These are phyloP conservation scores for Anisogramma anomala DNA, from an alignment of 2,329 filamentous ascomycete genomes.

Conservation along the genomic window DNA sequence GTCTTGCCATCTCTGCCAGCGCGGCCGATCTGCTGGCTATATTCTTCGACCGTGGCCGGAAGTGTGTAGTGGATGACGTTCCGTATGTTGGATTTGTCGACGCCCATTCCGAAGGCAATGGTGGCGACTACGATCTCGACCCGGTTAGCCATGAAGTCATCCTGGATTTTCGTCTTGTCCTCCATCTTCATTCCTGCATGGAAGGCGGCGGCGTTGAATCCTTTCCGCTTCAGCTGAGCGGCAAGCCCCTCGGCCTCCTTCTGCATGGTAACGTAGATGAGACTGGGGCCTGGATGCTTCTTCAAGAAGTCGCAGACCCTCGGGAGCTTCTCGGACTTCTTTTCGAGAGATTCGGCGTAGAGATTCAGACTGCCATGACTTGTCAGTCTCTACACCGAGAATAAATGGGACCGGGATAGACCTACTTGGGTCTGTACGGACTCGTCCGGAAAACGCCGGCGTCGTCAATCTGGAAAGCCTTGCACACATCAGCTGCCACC, in stretches of 20 bases:
- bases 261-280: constrained; percentile 51
- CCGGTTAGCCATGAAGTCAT: constrained; percentile 36
- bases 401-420: background rate
- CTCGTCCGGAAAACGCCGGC: constrained; percentile 45
- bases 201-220: constrained; percentile 33
- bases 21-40: constrained; percentile 46
- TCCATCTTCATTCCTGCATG: constrained; percentile 39
- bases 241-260: constrained; percentile 38
- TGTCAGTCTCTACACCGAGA: background rate
- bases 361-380: constrained; percentile 32
- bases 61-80: constrained; percentile 43
- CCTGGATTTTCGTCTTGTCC: constrained; percentile 35
- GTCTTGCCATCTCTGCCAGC: constrained; percentile 41
- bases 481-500: constrained; percentile 43
- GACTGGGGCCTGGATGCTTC: constrained; percentile 40
- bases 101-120: constrained; percentile 50
- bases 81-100: constrained; percentile 44
- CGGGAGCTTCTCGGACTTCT: constrained; percentile 33
- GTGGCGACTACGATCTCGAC: constrained; percentile 40
- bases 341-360: constrained; percentile 32
- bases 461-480: constrained; percentile 37
- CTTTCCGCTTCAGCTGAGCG: constrained; percentile 22
- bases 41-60: constrained; percentile 41
- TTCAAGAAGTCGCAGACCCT: constrained; percentile 36
- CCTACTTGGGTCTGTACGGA: constrained; percentile 44